These are phyloP conservation scores for Syzygium aromaticum DNA, from an alignment of 345 rosid species.

Conservation along the genomic window DNA sequence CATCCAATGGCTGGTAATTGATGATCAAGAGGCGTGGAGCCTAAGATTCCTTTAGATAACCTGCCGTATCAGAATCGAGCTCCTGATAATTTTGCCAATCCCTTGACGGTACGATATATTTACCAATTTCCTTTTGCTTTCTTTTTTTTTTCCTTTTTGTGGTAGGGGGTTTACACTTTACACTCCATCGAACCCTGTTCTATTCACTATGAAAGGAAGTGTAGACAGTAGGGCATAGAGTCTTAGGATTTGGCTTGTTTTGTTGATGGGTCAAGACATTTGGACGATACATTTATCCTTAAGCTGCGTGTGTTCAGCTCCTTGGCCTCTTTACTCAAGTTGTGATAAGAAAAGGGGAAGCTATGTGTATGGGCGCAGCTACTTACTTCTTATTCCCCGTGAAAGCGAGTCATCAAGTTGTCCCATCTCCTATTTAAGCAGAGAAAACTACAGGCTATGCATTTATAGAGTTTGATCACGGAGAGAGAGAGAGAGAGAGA, in stretches of 20 bases:
- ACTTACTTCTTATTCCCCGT: background rate
- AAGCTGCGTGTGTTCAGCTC: background rate
- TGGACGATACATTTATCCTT: background rate
- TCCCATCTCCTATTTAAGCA: background rate
- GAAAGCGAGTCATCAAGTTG: constrained; percentile 1
- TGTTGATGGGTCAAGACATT: background rate
- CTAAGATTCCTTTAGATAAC: background rate
- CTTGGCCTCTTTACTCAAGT: background rate
- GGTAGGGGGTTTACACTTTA: background rate
- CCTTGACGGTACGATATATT: background rate
- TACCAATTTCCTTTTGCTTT: background rate
- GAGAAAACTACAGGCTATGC: background rate
- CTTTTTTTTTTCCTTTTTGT: background rate
- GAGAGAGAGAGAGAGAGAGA: background rate
- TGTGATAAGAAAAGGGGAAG: background rate
- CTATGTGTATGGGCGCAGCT: background rate
- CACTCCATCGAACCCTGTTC: background rate
- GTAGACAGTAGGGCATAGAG: background rate
- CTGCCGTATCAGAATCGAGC: background rate
- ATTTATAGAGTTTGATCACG: background rate
- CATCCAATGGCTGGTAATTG: background rate
- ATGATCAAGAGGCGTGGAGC: background rate
- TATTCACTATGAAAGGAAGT: background rate
- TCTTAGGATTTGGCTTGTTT: background rate
- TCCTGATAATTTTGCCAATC: background rate